These are phyloP conservation scores for Raffaelea deltoideospora DNA, from an alignment of 2,329 filamentous ascomycete genomes.

Conservation along the genomic window DNA sequence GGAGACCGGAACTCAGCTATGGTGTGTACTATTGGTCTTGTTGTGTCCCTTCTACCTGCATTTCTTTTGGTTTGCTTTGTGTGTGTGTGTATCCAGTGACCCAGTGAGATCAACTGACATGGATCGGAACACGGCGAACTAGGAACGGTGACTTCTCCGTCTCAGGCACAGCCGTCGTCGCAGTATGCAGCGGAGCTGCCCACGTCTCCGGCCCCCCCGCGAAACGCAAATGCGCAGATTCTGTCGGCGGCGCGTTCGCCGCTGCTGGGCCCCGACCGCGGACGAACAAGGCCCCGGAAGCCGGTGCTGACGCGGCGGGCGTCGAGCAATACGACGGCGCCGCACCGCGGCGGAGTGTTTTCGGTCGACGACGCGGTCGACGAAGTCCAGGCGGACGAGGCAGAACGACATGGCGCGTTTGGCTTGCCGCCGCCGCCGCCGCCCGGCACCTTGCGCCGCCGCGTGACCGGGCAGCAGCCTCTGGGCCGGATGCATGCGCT, in stretches of 20 bases:
- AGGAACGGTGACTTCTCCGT: neutral
- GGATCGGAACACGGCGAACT: neutral
- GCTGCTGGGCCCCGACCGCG: conserved; percentile 29
- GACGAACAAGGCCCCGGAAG: conserved; percentile 46
- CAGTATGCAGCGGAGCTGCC: neutral
- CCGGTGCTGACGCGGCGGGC: conserved; percentile 57
- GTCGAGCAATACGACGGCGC: conserved; percentile 55
- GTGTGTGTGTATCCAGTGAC: no score
- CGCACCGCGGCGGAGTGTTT: conserved; percentile 72
- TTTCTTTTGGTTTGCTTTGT: conserved; percentile 12
- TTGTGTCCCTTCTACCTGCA: neutral
- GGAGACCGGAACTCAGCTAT: conserved; percentile 38
- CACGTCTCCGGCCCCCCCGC: neutral
- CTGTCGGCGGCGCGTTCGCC: conserved; percentile 24
- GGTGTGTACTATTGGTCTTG: conserved; percentile 26
- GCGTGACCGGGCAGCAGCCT: neutral
- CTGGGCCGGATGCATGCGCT: conserved; percentile 16
- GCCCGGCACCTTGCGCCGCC: neutral
- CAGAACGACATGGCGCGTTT: neutral
- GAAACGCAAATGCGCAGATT: neutral
- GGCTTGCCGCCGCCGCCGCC: conserved; percentile 15
- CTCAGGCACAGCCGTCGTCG: neutral
- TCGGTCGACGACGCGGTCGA: conserved; percentile 77
- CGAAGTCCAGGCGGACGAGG: conserved; percentile 59
- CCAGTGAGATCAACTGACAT: neutral